phyloP scores from a whole-genome alignment of 768 basidiomycete species.

The Boletus tomentosulus region DNA sequence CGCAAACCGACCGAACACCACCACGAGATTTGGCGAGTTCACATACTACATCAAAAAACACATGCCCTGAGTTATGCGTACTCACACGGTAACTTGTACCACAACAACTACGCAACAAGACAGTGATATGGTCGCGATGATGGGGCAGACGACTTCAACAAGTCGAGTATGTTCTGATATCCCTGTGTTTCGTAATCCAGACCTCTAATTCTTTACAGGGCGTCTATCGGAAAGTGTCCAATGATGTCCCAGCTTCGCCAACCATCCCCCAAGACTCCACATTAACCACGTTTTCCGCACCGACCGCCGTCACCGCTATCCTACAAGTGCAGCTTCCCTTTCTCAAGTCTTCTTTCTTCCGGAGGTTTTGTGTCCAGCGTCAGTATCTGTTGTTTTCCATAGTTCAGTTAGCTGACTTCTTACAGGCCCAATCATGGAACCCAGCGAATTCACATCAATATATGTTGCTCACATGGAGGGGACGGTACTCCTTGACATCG shows the following conservation, averaged over 20 bases:
- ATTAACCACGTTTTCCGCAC: slow-evolving; percentile 4
- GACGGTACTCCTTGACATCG: slow-evolving; percentile 55
- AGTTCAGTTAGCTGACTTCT: slow-evolving; percentile 5
- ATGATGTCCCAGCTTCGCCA: slow-evolving; percentile 30
- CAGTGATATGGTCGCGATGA: slow-evolving; percentile 17
- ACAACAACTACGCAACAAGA: too few species aligned
- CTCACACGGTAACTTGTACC: too few species aligned
- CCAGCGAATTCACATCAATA: slow-evolving; percentile 71
- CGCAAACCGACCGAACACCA: too few species aligned
- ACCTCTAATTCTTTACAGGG: slow-evolving; percentile 39
- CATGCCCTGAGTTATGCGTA: too few species aligned
- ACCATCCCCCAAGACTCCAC: slow-evolving; percentile 25
- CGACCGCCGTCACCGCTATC: slow-evolving; percentile 33
- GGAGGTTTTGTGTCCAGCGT: slow-evolving; percentile 84
- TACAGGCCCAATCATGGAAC: slow-evolving; percentile 82
- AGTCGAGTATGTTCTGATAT: slow-evolving; percentile 60
- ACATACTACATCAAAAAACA: too few species aligned
- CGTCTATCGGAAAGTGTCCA: slow-evolving; percentile 68
- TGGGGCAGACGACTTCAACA: slow-evolving; percentile 78
- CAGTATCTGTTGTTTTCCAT: slow-evolving; percentile 23
- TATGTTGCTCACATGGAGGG: slow-evolving; percentile 66
- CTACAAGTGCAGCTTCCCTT: slow-evolving; percentile 75
- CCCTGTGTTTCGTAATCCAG: slow-evolving; percentile 1
- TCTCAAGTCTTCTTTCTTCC: slow-evolving; percentile 82
- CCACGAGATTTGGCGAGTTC: too few species aligned